phyloP scores from a whole-genome alignment of 2,329 filamentous ascomycete genomes.

The Rutstroemia sp. region DNA sequence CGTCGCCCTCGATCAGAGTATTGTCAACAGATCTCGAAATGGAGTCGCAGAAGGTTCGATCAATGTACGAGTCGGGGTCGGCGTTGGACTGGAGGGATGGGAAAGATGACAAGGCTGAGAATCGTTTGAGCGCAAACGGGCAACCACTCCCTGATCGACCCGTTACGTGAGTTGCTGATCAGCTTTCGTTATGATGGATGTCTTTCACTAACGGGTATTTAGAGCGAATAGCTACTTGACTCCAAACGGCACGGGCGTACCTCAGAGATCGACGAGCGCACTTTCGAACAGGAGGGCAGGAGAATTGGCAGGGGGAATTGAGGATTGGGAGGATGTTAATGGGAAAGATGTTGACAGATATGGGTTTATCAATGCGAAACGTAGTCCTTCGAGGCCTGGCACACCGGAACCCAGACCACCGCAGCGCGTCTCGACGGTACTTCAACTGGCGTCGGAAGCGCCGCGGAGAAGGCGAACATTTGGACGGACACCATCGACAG shows the following conservation, averaged over 20 bases:
- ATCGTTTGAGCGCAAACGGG: constrained; percentile 4
- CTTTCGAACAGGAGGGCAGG: constrained; percentile 27
- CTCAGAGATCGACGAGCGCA: constrained; percentile 19
- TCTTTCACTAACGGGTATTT: constrained; percentile 13
- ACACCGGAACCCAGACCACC: constrained; percentile 27
- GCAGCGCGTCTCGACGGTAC: constrained; percentile 27
- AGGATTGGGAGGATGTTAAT: constrained; percentile 61
- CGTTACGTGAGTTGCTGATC: constrained; percentile 10
- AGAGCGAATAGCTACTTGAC: constrained; percentile 16
- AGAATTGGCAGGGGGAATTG: constrained; percentile 51
- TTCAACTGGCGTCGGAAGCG: constrained; percentile 26
- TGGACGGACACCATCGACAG: constrained; percentile 22
- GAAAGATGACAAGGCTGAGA: constrained; percentile 8
- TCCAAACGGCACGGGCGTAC: constrained; percentile 6
- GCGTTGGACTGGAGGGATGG: constrained; percentile 23
- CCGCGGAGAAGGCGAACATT: constrained; percentile 26
- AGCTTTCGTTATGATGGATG: not conserved
- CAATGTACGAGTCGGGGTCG: constrained; percentile 29
- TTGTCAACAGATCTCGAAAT: constrained; percentile 27
- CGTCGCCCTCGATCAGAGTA: constrained; percentile 19
- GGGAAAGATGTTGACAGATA: constrained; percentile 58
- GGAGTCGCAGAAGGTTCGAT: constrained; percentile 31
- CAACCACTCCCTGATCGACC: constrained; percentile 9
- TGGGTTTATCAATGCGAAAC: constrained; percentile 52
- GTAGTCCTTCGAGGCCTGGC: constrained; percentile 33